phyloP scores from a whole-genome alignment of 1,139 yeast species.

The Yamadazyma trypodendri region DNA sequence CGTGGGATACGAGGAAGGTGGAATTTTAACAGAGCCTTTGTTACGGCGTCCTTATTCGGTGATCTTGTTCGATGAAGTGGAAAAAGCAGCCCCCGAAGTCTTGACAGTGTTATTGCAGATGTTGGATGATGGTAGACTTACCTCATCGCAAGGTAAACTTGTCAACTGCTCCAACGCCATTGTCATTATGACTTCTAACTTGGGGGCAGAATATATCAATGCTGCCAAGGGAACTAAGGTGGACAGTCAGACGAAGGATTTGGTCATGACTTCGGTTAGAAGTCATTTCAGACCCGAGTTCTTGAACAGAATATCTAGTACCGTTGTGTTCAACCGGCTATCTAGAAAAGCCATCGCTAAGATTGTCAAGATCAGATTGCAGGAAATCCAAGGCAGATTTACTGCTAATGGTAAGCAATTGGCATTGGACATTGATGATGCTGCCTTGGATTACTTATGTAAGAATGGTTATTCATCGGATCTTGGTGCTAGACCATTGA shows the following conservation, averaged over 20 bases:
- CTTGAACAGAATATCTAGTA: constrained; percentile 90
- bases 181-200: constrained; percentile 93
- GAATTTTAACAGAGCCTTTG: constrained; percentile 88
- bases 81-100: constrained; percentile 99
- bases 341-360: constrained; percentile 89
- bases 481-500: constrained; percentile 96
- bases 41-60: constrained; percentile 94
- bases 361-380: constrained; percentile 81
- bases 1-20: constrained; percentile 98
- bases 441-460: constrained; percentile 78
- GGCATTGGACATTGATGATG: constrained; percentile 64
- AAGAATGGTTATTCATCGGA: constrained; percentile 87
- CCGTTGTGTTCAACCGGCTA: constrained; percentile 87
- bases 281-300: constrained; percentile 96
- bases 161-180: constrained; percentile 91
- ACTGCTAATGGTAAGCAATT: constrained; percentile 78
- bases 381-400: constrained; percentile 83
- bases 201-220: constrained; percentile 90
- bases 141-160: constrained; percentile 90
- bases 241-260: constrained; percentile 63
- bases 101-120: constrained; percentile 86
- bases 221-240: constrained; percentile 65
- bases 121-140: constrained; percentile 94
- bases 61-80: constrained; percentile 91
- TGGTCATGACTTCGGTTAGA: constrained; percentile 83